These are phyloP conservation scores for Russula sp. DNA, from an alignment of 768 basidiomycete species.

Conservation along the genomic window DNA sequence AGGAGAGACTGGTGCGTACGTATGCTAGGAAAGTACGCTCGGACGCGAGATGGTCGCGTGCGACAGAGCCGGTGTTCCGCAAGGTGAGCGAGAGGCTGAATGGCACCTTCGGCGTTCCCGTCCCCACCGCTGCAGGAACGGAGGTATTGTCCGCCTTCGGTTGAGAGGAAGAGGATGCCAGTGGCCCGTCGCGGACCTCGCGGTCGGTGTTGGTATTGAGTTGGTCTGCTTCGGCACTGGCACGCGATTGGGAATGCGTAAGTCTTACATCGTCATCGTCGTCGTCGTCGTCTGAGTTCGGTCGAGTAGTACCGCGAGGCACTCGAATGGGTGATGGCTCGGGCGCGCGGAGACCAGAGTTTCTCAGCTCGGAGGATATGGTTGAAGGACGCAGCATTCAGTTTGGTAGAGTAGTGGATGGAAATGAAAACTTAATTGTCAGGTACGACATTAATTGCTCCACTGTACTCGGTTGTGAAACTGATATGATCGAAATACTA, in stretches of 20 bases:
- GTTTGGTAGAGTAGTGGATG: no score
- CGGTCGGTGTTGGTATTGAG: no score
- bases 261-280: neutral
- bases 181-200: neutral
- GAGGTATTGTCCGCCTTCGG: neutral
- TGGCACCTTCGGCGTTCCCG: neutral
- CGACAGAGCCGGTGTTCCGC: slow-evolving; percentile 49
- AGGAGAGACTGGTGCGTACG: slow-evolving; percentile 48
- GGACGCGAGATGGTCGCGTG: slow-evolving; percentile 51
- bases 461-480: no score
- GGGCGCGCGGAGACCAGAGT: no score
- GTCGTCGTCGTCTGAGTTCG: neutral
- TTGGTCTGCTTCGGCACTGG: neutral
- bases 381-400: no score
- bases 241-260: neutral
- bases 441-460: no score
- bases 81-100: slow-evolving; percentile 35
- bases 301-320: neutral
- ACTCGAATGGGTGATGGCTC: neutral
- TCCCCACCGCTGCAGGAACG: neutral
- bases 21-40: slow-evolving; percentile 54
- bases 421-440: no score
- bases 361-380: neutral
- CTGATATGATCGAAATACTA: no score
- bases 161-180: neutral